These are phyloP conservation scores for Glycine latifolia DNA, from an alignment of 306 rosid species.

Conservation along the genomic window DNA sequence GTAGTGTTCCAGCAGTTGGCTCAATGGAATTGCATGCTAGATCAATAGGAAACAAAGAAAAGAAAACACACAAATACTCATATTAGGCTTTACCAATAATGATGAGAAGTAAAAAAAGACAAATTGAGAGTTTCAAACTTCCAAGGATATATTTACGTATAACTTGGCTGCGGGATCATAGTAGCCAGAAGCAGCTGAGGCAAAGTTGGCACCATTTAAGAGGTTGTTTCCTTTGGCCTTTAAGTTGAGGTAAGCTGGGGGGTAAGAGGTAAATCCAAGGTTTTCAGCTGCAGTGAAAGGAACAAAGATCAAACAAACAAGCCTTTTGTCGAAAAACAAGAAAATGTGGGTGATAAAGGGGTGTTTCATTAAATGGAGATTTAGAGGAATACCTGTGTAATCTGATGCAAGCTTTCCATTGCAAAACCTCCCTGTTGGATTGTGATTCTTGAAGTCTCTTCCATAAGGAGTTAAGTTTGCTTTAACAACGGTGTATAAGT, in stretches of 20 bases:
- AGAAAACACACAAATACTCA: background rate
- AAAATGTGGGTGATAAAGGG: background rate
- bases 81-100: constrained; percentile 6
- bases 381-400: constrained; percentile 59
- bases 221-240: constrained; percentile 49
- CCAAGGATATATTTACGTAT: constrained; percentile 59
- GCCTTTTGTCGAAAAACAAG: constrained; percentile 23
- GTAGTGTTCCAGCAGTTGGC: constrained; percentile 66
- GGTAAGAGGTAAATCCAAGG: constrained; percentile 61
- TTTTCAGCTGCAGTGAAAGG: constrained; percentile 54
- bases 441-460: constrained; percentile 67
- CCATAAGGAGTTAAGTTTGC: constrained; percentile 86
- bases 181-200: constrained; percentile 86
- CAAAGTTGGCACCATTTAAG: constrained; percentile 62
- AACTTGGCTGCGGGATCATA: constrained; percentile 63
- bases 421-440: constrained; percentile 79
- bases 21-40: constrained; percentile 69
- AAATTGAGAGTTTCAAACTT: background rate
- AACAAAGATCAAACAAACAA: constrained; percentile 35
- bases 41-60: constrained; percentile 25
- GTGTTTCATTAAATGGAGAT: background rate
- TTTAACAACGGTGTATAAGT: constrained; percentile 60
- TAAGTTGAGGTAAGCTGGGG: constrained; percentile 59
- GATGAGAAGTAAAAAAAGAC: background rate
- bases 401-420: constrained; percentile 86